These are phyloP conservation scores for Aspergillus sp. DNA, from an alignment of 2,329 filamentous ascomycete species.

Conservation along the genomic window DNA sequence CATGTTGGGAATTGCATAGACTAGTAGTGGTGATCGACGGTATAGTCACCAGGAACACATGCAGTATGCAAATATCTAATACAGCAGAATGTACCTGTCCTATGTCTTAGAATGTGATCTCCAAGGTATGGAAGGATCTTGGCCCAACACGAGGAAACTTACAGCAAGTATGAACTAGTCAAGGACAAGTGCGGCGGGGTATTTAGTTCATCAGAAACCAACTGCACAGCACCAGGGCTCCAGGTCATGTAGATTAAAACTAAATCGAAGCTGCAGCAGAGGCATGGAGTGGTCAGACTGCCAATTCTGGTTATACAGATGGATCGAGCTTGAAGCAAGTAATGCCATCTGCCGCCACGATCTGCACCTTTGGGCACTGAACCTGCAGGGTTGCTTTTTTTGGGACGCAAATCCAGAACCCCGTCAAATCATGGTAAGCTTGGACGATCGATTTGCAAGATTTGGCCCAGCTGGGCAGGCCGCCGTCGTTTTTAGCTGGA, in stretches of 20 bases:
- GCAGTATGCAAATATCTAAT: not conserved
- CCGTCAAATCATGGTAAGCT: conserved; percentile 1
- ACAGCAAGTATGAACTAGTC: conserved; percentile 1
- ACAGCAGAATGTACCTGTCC: not conserved
- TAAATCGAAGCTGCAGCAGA: not conserved
- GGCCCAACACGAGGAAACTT: not conserved
- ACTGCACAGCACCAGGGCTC: not conserved
- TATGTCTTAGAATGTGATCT: conserved; percentile 4
- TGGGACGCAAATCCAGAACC: not conserved
- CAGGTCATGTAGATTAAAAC: not conserved
- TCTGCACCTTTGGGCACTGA: conserved; percentile 3
- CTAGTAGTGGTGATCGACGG: not conserved
- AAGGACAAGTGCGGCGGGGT: not conserved
- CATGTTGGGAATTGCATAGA: conserved; percentile 8
- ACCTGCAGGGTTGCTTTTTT: conserved; percentile 4
- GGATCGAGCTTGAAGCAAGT: not conserved
- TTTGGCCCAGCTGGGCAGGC: not conserved
- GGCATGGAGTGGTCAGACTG: not conserved
- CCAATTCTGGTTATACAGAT: not conserved
- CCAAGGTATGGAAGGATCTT: not conserved
- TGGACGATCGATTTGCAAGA: not conserved
- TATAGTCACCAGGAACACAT: not conserved
- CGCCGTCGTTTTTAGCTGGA: not conserved
- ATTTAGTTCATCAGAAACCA: not conserved
- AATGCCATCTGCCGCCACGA: conserved; percentile 4